Conservation (phyloP, 441 rosid genomes). For the Adansonia madagascariensis region DNA sequence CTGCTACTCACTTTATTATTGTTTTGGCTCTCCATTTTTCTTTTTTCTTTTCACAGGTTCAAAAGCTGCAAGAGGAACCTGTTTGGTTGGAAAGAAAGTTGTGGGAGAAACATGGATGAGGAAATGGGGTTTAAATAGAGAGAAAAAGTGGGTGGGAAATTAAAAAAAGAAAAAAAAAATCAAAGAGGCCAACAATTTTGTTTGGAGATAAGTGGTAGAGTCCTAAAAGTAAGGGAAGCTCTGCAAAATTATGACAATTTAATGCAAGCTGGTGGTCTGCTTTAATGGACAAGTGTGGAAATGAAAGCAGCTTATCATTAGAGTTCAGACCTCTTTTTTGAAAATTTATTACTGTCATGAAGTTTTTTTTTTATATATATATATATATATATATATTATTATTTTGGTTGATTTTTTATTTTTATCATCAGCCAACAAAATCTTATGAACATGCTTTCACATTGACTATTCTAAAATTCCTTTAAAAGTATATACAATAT, state of each 20-base stretch:
- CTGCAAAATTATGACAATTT: background rate
- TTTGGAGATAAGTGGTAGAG: background rate
- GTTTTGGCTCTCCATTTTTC: constrained; percentile 30
- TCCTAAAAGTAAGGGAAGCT: background rate
- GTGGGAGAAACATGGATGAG: background rate
- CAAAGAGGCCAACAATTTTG: background rate
- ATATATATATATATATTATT: no score
- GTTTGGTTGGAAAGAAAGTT: background rate
- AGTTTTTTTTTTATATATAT: no score
- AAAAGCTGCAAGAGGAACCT: background rate
- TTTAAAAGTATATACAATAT: no score
- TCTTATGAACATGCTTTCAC: no score
- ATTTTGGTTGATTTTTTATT: no score
- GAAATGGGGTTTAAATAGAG: background rate
- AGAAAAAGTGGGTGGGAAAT: background rate
- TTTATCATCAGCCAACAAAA: no score
- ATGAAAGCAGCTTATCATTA: background rate
- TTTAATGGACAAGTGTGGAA: background rate
- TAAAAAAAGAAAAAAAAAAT: no score
- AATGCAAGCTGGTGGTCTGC: background rate
- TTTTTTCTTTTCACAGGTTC: background rate
- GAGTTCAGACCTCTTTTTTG: background rate
- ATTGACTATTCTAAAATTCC: no score
- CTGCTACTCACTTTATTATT: constrained; percentile 29
- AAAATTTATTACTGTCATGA: no score